Percentiles rank a stretch among this genome's conserved stretches.
phyloP scores from a whole-genome alignment of 164 flowering plant genomes.

The Vitis riparia region DNA sequence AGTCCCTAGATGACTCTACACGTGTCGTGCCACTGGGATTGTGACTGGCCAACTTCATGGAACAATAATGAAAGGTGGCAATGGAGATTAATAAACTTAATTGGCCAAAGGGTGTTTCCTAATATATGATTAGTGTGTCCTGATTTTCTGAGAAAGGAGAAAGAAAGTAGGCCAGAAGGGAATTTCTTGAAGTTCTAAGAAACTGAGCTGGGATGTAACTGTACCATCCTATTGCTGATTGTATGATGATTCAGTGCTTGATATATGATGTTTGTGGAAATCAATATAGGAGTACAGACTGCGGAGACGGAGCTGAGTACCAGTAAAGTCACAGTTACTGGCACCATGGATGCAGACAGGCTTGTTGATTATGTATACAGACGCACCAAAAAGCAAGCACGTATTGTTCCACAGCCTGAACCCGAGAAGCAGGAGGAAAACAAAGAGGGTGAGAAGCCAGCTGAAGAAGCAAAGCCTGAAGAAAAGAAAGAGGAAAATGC shows the following conservation, averaged over 20 bases:
- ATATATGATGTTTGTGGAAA: neutral
- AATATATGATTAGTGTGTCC: too few relatives aligned
- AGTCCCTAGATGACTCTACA: too few relatives aligned
- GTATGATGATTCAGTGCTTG: too few relatives aligned
- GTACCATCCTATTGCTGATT: too few relatives aligned
- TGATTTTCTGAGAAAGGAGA: too few relatives aligned
- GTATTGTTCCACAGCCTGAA: conserved; percentile 67
- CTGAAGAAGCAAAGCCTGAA: conserved; percentile 34
- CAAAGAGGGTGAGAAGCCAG: conserved; percentile 28
- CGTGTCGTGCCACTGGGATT: neutral
- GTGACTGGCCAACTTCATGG: neutral
- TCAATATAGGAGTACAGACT: conserved; percentile 68
- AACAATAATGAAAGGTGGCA: neutral
- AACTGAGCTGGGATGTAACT: too few relatives aligned
- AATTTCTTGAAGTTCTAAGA: too few relatives aligned
- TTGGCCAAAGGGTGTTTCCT: too few relatives aligned
- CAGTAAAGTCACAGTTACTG: conserved; percentile 80
- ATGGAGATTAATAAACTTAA: too few relatives aligned
- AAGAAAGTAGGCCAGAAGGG: too few relatives aligned
- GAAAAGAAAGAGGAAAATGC: conserved; percentile 26
- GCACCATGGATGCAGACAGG: conserved; percentile 79
- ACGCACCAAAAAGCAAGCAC: conserved; percentile 79
- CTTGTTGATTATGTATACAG: conserved; percentile 84
- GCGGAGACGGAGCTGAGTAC: conserved; percentile 62
- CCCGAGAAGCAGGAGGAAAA: conserved; percentile 28